Evolutionary conservation across 169 alveolate species (phyloP), one percentile per base, ranked within the genome.

Genomic region (Cryptosporidium canis): DNA sequence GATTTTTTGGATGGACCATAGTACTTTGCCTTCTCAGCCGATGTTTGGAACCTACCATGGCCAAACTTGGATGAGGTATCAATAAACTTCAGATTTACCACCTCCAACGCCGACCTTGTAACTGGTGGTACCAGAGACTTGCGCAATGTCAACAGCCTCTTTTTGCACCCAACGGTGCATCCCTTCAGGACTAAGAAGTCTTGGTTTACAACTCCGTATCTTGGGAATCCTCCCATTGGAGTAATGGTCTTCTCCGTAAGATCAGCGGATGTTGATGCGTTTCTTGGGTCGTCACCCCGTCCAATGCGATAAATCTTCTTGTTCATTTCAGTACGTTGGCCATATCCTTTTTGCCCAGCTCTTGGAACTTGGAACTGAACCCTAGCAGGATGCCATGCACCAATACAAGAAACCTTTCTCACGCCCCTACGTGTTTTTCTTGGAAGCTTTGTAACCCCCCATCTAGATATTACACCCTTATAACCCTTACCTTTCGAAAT

Each of bases 371-470:
- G 99, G 96, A 97, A 99, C 94, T 97, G 98, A 66, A 99, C 99
- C 53, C 99, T 95, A 44, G 99, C 99, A 63, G 99, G 99, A 95
- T 99, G 99, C 99, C 99, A 99, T n/a, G 99, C 98, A 66, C 99
- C 99, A 83, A 99, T 98, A 94, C 99, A 99, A 27, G 99, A 99
- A 61, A 99, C 99, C 96, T 98, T 98, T 68, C 99, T 94, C 92
- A 98, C 95, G 58, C 99, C 99, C 90, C 99, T 96, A 92, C 98
- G 99, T 83, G 99, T 97, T 96, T 99, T 99, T 92, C 99, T 96
- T 66, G 99, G 99, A 90, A 99, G 96, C 51, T 99, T 96, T 67
- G 99, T 98, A 47, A 98, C 99, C 9, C 99, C 99, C 97, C 98
- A 99, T 92, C 99, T 98, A 45, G 98, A 95, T 82, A 98, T 97